These are phyloP conservation scores for Cladochytrium tenue DNA, from an alignment of 371 early-diverging fungal species.

Conservation along the genomic window DNA sequence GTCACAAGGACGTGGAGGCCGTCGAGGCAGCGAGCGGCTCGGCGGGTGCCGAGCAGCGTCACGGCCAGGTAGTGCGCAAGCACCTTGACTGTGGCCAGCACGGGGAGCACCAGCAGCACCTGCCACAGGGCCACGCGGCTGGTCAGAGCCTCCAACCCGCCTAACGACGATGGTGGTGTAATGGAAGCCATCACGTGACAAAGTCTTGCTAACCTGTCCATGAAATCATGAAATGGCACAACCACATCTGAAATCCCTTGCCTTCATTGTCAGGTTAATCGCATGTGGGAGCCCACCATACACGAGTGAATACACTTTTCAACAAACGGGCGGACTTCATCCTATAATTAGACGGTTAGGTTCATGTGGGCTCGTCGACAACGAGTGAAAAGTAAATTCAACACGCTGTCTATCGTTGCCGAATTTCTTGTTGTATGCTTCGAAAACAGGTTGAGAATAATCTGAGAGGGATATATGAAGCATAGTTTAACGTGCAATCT, in stretches of 20 bases:
- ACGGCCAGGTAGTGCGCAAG: not conserved
- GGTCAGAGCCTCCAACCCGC: no score
- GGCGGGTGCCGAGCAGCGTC: not conserved
- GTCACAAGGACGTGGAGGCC: no score
- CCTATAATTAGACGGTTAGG: slow-evolving; percentile 27
- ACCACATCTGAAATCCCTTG: slow-evolving; percentile 21
- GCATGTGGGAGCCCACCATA: no score
- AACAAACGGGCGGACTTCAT: slow-evolving; percentile 78
- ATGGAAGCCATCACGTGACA: not conserved
- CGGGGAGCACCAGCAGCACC: not conserved
- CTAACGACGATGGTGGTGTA: no score
- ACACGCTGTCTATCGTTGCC: slow-evolving; percentile 12
- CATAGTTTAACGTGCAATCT: slow-evolving; percentile 38
- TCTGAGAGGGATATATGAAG: not conserved
- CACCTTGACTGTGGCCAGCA: not conserved
- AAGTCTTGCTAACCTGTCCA: not conserved
- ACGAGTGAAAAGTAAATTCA: slow-evolving; percentile 8
- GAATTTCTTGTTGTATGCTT: slow-evolving; percentile 32
- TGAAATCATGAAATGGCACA: not conserved
- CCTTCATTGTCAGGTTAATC: slow-evolving; percentile 29
- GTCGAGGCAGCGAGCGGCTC: no score
- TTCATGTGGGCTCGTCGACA: no score
- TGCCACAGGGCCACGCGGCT: no score
- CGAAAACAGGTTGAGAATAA: slow-evolving; percentile 31
- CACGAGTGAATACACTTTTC: slow-evolving; percentile 73